Evolutionary conservation across 257 asterid species (phyloP).

Genomic region (Misopates orontium): DNA sequence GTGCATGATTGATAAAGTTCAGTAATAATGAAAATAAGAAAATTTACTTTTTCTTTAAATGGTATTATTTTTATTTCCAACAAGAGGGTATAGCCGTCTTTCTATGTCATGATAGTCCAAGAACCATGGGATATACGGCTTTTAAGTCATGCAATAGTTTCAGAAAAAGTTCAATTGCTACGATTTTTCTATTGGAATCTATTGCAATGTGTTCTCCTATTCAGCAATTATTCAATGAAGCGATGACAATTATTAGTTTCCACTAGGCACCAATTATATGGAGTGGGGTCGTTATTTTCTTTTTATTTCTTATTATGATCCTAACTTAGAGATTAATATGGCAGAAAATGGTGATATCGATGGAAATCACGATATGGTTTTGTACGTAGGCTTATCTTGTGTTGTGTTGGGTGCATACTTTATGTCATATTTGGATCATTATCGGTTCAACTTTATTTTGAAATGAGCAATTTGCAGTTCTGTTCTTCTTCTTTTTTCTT

Average conservation of each 20-base stretch:
- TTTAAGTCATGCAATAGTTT: slow-evolving; percentile 31
- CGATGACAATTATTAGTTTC: slow-evolving; percentile 31
- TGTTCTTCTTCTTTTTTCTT: not conserved
- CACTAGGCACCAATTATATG: slow-evolving; percentile 52
- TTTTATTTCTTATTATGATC: not conserved
- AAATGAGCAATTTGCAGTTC: slow-evolving; percentile 23
- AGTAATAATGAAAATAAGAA: slow-evolving; percentile 23
- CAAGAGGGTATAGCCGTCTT: slow-evolving; percentile 23
- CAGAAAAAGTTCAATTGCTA: too few relatives aligned
- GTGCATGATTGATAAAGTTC: slow-evolving; percentile 19
- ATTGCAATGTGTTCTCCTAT: slow-evolving; percentile 31
- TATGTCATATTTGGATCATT: slow-evolving; percentile 49
- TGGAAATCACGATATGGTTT: slow-evolving; percentile 43
- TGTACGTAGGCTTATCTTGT: slow-evolving; percentile 55
- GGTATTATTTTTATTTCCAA: slow-evolving; percentile 14
- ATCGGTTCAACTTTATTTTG: slow-evolving; percentile 10
- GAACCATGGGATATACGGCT: not conserved
- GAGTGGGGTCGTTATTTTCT: slow-evolving; percentile 26
- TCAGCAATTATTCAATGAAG: slow-evolving; percentile 41
- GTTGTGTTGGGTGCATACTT: slow-evolving; percentile 37
- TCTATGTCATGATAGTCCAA: slow-evolving; percentile 6
- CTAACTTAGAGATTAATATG: slow-evolving; percentile 15
- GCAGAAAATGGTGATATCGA: slow-evolving; percentile 4
- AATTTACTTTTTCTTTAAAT: not conserved
- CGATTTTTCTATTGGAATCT: slow-evolving; percentile 5